Evolutionary conservation across 495 filamentous ascomycete genomes (phyloP).

Genomic region (Talaromyces proteolyticus): DNA sequence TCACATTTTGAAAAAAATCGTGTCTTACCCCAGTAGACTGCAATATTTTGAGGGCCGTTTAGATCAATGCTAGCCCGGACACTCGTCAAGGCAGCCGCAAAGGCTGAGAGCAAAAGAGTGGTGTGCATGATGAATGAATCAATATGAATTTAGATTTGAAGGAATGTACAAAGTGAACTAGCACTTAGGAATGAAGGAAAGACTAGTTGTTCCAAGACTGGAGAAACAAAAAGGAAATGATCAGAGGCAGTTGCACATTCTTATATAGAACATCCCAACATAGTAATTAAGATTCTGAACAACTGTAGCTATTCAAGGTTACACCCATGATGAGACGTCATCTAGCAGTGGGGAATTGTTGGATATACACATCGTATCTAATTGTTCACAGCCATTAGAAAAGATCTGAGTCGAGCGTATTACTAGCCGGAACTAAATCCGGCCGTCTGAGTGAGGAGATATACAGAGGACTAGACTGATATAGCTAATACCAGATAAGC

Average conservation of each 20-base stretch:
- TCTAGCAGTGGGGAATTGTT: no score
- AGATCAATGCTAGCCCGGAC: background rate
- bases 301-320: background rate
- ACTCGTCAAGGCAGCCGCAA: background rate
- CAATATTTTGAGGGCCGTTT: background rate
- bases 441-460: no score
- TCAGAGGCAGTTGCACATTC: background rate
- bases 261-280: background rate
- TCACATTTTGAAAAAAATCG: no score
- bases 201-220: no score
- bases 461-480: background rate
- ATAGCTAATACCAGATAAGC: background rate
- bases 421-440: no score
- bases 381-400: no score
- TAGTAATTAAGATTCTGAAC: background rate
- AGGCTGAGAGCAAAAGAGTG: background rate
- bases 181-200: no score
- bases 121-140: background rate
- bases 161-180: no score
- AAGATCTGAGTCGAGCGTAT: no score
- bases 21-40: background rate
- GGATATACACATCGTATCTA: no score
- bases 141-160: no score
- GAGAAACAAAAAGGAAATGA: background rate
- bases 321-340: background rate